Percentiles rank a stretch among this genome's conserved stretches.
These are phyloP conservation scores for Solanum sejunctum DNA, from an alignment of 257 asterid species.

Conservation along the genomic window DNA sequence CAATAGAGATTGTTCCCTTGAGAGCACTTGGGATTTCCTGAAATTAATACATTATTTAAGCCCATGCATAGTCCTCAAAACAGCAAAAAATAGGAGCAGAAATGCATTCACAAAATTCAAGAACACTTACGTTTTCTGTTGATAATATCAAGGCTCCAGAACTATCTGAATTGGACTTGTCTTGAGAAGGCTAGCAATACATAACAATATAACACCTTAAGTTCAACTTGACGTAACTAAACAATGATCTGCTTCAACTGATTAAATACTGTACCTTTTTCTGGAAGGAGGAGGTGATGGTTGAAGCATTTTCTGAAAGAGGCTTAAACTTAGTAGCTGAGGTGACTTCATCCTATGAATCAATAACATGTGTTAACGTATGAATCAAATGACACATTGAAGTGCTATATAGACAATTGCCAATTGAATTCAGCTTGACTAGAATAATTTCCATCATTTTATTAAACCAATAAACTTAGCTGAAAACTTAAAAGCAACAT, in stretches of 20 bases:
- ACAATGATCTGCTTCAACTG: background rate
- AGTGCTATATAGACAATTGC: background rate
- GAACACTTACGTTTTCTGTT: conserved; percentile 8
- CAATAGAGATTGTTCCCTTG: background rate
- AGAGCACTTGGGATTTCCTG: background rate
- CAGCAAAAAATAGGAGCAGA: background rate
- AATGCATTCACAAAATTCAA: background rate
- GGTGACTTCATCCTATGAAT: conserved; percentile 12
- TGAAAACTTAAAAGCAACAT: background rate
- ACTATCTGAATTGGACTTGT: conserved; percentile 9
- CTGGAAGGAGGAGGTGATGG: conserved; percentile 21
- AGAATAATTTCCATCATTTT: background rate
- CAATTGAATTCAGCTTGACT: background rate
- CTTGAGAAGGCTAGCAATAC: conserved; percentile 5
- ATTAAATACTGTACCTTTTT: conserved; percentile 26
- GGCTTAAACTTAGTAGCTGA: conserved; percentile 21
- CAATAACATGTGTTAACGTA: background rate
- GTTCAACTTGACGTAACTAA: background rate
- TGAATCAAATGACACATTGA: background rate
- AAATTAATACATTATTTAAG: background rate
- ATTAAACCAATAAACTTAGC: background rate
- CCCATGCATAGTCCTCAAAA: background rate
- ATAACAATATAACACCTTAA: background rate
- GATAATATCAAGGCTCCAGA: conserved; percentile 5
- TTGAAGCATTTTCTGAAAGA: conserved; percentile 17